Conservation (phyloP, 2,329 filamentous ascomycete species). For the Moelleriella libera region DNA sequence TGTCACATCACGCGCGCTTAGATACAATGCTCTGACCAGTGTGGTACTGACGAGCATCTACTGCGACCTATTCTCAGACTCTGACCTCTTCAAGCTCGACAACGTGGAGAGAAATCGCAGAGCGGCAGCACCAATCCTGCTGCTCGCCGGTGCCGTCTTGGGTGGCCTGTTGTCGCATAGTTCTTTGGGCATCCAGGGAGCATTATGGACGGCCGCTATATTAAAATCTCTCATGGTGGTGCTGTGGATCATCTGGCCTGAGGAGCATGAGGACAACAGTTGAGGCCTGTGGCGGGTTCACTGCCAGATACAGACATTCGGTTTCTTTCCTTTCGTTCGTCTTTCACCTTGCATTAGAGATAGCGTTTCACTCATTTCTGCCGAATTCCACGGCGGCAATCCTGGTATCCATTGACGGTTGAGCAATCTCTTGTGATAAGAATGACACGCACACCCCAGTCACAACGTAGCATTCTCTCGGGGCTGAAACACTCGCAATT, state of each 20-base stretch:
- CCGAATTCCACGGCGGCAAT: no score
- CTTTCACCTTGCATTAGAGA: no score
- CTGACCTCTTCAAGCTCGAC: conserved; percentile 25
- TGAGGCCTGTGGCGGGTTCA: neutral
- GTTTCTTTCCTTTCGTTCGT: no score
- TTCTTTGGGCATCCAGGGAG: conserved; percentile 31
- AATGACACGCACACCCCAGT: no score
- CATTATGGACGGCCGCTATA: conserved; percentile 43
- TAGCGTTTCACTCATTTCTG: no score
- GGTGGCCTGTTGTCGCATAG: conserved; percentile 36
- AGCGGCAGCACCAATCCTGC: conserved; percentile 31
- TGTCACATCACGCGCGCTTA: conserved; percentile 56
- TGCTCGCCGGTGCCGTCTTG: conserved; percentile 33
- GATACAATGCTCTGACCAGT: conserved; percentile 58
- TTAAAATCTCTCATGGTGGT: conserved; percentile 42
- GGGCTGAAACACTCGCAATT: no score
- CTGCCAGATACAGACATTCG: no score
- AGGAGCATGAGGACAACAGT: conserved; percentile 19
- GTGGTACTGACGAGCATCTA: conserved; percentile 73
- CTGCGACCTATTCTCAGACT: conserved; percentile 64
- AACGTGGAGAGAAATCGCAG: conserved; percentile 38
- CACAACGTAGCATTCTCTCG: no score
- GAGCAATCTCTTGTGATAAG: no score
- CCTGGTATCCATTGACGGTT: no score
- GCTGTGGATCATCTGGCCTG: conserved; percentile 48